Evolutionary conservation across 140 eudicot species (phyloP).

Genomic region (Anethum foeniculum): DNA sequence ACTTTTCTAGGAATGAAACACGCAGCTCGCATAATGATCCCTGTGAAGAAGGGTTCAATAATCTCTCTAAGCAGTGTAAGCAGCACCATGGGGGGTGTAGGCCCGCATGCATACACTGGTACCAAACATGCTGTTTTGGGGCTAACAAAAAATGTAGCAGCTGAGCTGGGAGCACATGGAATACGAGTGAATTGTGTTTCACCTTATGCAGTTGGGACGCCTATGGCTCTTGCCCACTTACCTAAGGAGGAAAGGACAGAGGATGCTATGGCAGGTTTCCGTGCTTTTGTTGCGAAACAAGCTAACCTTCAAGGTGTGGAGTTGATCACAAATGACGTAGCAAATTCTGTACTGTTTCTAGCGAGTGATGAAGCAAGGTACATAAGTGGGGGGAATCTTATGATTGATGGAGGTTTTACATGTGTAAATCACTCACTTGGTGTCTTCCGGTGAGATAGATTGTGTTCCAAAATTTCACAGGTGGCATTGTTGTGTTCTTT

Average conservation of each 20-base stretch:
- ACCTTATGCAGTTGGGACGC: slow-evolving; percentile 73
- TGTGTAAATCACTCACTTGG: slow-evolving; percentile 52
- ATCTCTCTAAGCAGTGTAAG: slow-evolving; percentile 57
- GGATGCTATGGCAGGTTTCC: slow-evolving; percentile 46
- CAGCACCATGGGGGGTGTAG: slow-evolving; percentile 41
- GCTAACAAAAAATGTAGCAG: slow-evolving; percentile 72
- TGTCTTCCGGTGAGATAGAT: slow-evolving; percentile 49
- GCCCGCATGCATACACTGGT: slow-evolving; percentile 79
- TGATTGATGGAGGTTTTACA: slow-evolving; percentile 83
- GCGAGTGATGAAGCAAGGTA: slow-evolving; percentile 89
- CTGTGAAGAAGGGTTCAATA: slow-evolving; percentile 61
- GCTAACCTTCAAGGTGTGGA: slow-evolving; percentile 84
- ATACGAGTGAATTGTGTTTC: slow-evolving; percentile 88
- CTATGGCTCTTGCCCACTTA: slow-evolving; percentile 62
- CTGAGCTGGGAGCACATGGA: slow-evolving; percentile 75
- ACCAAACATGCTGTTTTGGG: slow-evolving; percentile 83
- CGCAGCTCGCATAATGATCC: slow-evolving; percentile 90
- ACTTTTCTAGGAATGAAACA: slow-evolving; percentile 90
- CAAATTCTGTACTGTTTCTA: slow-evolving; percentile 49
- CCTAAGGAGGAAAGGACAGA: slow-evolving; percentile 65
- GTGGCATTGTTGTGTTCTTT: neutral
- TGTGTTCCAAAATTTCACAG: neutral
- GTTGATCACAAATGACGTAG: slow-evolving; percentile 61
- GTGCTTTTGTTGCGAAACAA: slow-evolving; percentile 36
- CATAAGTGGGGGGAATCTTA: slow-evolving; percentile 64